Percentiles rank a stretch among this genome's conserved stretches.
Conservation (phyloP, 108 stramenopile genomes). For the Skeletonema menzelii region DNA sequence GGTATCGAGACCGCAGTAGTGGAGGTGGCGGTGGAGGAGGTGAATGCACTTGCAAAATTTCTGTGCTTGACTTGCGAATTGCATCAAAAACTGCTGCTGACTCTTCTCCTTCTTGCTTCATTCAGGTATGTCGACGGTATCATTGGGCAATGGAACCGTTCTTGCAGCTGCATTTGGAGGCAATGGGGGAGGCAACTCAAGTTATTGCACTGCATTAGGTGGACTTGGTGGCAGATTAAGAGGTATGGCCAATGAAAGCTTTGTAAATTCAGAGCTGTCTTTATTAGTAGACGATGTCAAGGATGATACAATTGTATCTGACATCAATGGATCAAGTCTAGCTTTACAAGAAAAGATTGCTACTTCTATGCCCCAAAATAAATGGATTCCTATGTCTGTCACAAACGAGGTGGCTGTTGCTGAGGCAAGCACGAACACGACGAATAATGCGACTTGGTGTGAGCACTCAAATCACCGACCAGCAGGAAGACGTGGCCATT, state of each 20-base stretch:
- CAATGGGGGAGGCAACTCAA: conserved; percentile 3
- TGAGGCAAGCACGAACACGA: not conserved
- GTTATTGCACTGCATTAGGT: conserved; percentile 5
- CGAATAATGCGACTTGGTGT: conserved; percentile 15
- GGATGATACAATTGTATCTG: not conserved
- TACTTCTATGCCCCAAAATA: conserved; percentile 9
- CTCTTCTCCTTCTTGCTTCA: too few relatives aligned
- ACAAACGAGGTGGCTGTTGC: not conserved
- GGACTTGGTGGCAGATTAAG: not conserved
- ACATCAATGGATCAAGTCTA: not conserved
- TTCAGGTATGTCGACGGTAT: not conserved
- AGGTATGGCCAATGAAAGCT: not conserved
- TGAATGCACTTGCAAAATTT: too few relatives aligned
- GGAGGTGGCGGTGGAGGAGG: conserved; percentile 31
- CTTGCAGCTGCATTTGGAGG: conserved; percentile 3
- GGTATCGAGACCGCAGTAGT: not conserved
- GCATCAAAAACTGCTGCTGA: too few relatives aligned
- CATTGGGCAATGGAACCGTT: not conserved
- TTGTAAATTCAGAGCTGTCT: conserved; percentile 6
- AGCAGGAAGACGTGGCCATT: conserved; percentile 34
- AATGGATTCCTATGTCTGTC: conserved; percentile 17
- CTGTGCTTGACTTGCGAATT: too few relatives aligned
- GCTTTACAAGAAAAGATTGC: conserved; percentile 1
- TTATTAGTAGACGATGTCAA: not conserved
- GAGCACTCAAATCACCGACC: conserved; percentile 17